Conservation (phyloP, 768 basidiomycete species). For the Pulveroboletus ravenelii region DNA sequence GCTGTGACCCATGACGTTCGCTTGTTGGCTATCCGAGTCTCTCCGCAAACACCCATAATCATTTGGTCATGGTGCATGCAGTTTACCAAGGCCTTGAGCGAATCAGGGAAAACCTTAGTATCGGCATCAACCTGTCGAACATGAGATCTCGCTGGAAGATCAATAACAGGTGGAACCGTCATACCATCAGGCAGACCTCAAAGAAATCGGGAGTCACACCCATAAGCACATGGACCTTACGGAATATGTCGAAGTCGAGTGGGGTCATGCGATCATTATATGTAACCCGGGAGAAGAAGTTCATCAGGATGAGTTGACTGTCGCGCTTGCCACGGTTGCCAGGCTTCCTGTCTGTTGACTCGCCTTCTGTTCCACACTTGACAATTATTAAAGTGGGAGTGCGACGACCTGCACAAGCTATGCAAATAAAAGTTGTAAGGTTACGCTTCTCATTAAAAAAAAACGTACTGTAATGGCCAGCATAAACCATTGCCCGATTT, state of each 20-base stretch:
- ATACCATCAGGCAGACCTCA: slow-evolving; percentile 94
- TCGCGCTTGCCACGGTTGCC: slow-evolving; percentile 99
- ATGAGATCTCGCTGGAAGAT: slow-evolving; percentile 8
- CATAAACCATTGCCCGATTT: slow-evolving; percentile 97
- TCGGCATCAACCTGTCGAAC: slow-evolving; percentile 88
- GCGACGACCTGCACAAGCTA: slow-evolving; percentile 79
- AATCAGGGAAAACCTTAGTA: slow-evolving; percentile 90
- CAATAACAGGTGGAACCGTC: slow-evolving; percentile 24
- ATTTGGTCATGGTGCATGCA: slow-evolving; percentile 98
- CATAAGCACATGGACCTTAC: slow-evolving; percentile 94
- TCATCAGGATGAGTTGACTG: slow-evolving; percentile 98
- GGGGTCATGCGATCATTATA: slow-evolving; percentile 99
- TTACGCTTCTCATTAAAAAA: background rate
- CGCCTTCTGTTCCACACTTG: slow-evolving; percentile 90
- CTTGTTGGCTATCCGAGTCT: slow-evolving; percentile 98
- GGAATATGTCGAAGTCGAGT: slow-evolving; percentile 95
- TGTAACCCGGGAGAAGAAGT: slow-evolving; percentile 98
- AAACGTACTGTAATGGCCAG: slow-evolving; percentile 94
- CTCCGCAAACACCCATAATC: slow-evolving; percentile 99
- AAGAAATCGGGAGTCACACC: slow-evolving; percentile 99
- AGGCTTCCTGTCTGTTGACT: slow-evolving; percentile 86
- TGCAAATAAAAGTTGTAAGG: slow-evolving; percentile 3
- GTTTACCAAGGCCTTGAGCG: slow-evolving; percentile 87
- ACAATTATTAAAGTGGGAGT: slow-evolving; percentile 94
- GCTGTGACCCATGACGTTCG: slow-evolving; percentile 97